Evolutionary conservation across 805 yeast genomes (phyloP), one percentile per base, ranked within the genome.

Genomic region (Candida ipomoeae): DNA sequence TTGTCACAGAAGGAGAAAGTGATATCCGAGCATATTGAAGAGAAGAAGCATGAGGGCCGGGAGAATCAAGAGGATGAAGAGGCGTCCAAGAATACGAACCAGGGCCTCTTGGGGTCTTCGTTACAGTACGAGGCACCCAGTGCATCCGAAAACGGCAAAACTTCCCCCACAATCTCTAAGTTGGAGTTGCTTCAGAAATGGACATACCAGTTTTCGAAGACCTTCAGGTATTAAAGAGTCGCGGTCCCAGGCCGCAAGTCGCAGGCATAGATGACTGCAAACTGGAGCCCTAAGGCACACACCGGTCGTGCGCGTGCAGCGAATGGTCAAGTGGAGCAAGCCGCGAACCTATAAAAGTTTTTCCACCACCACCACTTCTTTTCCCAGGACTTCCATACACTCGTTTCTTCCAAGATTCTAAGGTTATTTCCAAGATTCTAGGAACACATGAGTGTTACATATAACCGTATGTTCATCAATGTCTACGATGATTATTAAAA

Each of bases 401-500:
- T 37, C 18, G n/a, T 11, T n/a, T 40, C 15, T 17, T 10, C n/a
- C 35, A 5, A 6, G n/a, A 32, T 3, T 13, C 34, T 5, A 2
- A 5, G 15, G 34, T n/a, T 13, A 32, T 15, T 6, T 40, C 15
- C 6, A 13, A 31, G n/a, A 15, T 8, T 8, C 29, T 8, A 26
- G 29, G 11, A 26, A 26, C 29, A 26, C 11, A 26, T 8, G 29
- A 10, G 11, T 26, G 11, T 0, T 3, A 3, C 11, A 26, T 2
- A 42, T n/a, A 20, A 32, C 37, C 15, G 60, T 56, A 56, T 55
- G 60, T 56, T 46, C 18, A 21, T 8, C 18, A 26, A 26, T 15
- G n/a, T 49, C 43, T 44, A 44, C 51, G 8, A 63, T 65, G 69
- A 65, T 65, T 65, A 63, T 49, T 49, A 40, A 50, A 37, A 58